Conservation (phyloP, 306 rosid genomes). For the Rosa lucieae region DNA sequence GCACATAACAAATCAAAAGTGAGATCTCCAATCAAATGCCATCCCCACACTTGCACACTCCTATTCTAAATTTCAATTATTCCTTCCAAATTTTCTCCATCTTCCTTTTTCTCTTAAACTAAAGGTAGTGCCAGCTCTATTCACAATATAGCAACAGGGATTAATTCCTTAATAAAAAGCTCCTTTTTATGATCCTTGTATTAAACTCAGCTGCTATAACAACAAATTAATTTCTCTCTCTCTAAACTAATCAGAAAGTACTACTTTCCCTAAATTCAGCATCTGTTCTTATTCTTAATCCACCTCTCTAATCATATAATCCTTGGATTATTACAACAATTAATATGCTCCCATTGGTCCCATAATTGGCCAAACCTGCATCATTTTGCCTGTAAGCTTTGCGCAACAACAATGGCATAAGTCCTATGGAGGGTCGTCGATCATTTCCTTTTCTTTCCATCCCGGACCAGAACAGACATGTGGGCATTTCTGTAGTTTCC, state of each 20-base stretch:
- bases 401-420: constrained; percentile 51
- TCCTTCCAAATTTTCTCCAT: constrained; percentile 39
- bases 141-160: constrained; percentile 51
- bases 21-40: constrained; percentile 80
- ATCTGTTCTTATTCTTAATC: constrained; percentile 56
- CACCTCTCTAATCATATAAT: constrained; percentile 52
- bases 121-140: constrained; percentile 77
- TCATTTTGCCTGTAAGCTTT: constrained; percentile 65
- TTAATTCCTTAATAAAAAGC: constrained; percentile 25
- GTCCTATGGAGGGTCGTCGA: constrained; percentile 43
- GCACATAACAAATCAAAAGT: constrained; percentile 66
- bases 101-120: constrained; percentile 35
- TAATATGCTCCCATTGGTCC: constrained; percentile 51
- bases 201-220: constrained; percentile 16
- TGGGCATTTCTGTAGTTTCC: constrained; percentile 37
- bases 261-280: constrained; percentile 39
- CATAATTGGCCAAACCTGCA: constrained; percentile 49
- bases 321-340: constrained; percentile 63
- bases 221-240: constrained; percentile 27
- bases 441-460: constrained; percentile 51
- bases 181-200: constrained; percentile 32
- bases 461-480: constrained; percentile 36
- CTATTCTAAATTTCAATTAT: constrained; percentile 55
- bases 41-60: constrained; percentile 57
- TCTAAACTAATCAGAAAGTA: constrained; percentile 21